phyloP scores from a whole-genome alignment of 129 eudicot genomes.

The Escallonia rubra region DNA sequence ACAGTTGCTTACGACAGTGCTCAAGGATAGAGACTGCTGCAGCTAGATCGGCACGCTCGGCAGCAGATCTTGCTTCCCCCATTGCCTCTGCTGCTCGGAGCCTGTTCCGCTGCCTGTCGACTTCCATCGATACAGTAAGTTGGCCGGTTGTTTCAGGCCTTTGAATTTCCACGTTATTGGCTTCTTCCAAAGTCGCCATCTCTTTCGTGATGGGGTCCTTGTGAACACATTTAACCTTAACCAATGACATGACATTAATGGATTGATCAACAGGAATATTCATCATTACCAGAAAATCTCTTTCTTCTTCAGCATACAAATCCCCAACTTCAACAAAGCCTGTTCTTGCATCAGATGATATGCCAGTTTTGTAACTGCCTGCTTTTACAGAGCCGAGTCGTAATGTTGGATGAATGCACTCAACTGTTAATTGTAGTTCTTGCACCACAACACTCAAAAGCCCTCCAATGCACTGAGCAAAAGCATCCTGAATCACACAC shows the following conservation, averaged over 20 bases:
- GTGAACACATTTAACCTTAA: slow-evolving; percentile 45
- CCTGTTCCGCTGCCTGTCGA: slow-evolving; percentile 72
- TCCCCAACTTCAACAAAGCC: slow-evolving; percentile 72
- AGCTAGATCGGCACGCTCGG: slow-evolving; percentile 60
- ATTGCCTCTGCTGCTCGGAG: slow-evolving; percentile 65
- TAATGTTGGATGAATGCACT: slow-evolving; percentile 48
- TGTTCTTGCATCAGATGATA: slow-evolving; percentile 27
- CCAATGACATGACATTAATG: slow-evolving; percentile 30
- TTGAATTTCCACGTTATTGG: slow-evolving; percentile 33
- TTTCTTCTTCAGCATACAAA: slow-evolving; percentile 86
- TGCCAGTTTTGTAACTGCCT: slow-evolving; percentile 51
- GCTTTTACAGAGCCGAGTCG: slow-evolving; percentile 53
- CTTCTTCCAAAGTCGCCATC: slow-evolving; percentile 20
- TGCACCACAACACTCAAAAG: slow-evolving; percentile 83
- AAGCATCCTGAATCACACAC: slow-evolving; percentile 83
- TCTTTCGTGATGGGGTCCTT: slow-evolving; percentile 50
- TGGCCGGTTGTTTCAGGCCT: slow-evolving; percentile 50
- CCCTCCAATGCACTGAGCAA: slow-evolving; percentile 97
- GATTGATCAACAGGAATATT: slow-evolving; percentile 44
- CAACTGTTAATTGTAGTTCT: slow-evolving; percentile 59
- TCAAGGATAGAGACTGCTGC: slow-evolving; percentile 52
- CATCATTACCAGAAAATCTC: slow-evolving; percentile 55
- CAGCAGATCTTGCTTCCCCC: slow-evolving; percentile 57
- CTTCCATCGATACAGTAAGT: slow-evolving; percentile 42
- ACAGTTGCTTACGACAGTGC: slow-evolving; percentile 33